A percentile compares a stretch with the other conserved stretches of the same genome.
Evolutionary conservation across 441 rosid species (phyloP).

Genomic region (Gossypium lobatum): DNA sequence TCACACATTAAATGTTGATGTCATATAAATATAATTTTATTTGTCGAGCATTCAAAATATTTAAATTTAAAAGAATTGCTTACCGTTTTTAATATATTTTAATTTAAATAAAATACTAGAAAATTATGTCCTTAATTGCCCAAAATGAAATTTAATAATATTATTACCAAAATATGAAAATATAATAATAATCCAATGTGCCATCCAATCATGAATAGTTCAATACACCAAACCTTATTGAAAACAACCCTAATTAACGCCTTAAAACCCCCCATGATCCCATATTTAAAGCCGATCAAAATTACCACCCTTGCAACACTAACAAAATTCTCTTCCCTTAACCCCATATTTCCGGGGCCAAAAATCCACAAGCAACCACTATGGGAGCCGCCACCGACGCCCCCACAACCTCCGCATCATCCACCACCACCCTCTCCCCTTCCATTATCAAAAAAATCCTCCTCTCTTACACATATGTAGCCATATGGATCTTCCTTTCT

Average conservation of each 20-base stretch:
- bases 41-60: too few species aligned
- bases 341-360: neutral
- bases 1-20: too few species aligned
- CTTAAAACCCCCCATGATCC: neutral
- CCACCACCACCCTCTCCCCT: conserved; percentile 7
- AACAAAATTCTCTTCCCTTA: neutral
- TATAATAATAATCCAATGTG: too few species aligned
- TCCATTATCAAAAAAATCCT: conserved; percentile 31
- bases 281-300: neutral
- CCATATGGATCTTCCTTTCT: conserved; percentile 48
- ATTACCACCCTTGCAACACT: neutral
- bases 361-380: neutral
- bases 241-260: neutral
- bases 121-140: too few species aligned
- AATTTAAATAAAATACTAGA: too few species aligned
- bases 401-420: neutral
- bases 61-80: too few species aligned
- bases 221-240: neutral
- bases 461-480: conserved; percentile 41
- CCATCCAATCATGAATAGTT: too few species aligned
- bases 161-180: too few species aligned
- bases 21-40: too few species aligned
- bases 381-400: conserved; percentile 11
- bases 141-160: too few species aligned
- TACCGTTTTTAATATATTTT: too few species aligned